phyloP scores from a whole-genome alignment of 1,284 basidiomycete genomes.

The Tylopilus orsonianus region DNA sequence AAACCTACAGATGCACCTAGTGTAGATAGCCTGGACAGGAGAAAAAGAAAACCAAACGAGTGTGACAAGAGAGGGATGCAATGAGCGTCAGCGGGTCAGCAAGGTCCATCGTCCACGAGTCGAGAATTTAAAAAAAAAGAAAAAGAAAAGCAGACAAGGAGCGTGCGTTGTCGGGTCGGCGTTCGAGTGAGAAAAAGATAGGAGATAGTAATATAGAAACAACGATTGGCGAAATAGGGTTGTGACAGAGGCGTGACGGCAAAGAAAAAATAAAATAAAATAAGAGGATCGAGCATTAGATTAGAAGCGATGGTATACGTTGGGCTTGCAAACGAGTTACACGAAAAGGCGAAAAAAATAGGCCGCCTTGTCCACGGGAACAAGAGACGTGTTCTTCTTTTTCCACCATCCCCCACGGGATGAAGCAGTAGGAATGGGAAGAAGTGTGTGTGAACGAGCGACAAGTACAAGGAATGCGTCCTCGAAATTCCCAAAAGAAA shows the following conservation, averaged over 20 bases:
- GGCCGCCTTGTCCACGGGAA: slow-evolving; percentile 7
- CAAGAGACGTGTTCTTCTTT: background rate
- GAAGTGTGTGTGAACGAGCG: background rate
- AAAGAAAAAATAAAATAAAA: background rate
- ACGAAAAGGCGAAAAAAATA: background rate
- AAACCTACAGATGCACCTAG: slow-evolving; percentile 14
- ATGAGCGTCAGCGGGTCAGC: slow-evolving; percentile 9
- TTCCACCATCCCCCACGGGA: slow-evolving; percentile 6
- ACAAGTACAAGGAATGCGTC: slow-evolving; percentile 7
- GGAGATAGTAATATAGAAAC: slow-evolving; percentile 7
- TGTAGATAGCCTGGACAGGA: background rate
- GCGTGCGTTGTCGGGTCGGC: slow-evolving; percentile 5
- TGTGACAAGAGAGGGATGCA: background rate
- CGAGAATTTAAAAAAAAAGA: background rate
- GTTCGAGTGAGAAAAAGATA: slow-evolving; percentile 7
- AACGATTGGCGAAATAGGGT: no score
- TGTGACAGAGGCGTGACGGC: background rate
- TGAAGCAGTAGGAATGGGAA: slow-evolving; percentile 19
- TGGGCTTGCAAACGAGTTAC: slow-evolving; percentile 11
- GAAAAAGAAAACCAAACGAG: background rate
- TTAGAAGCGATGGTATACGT: slow-evolving; percentile 24
- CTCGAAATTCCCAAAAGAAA: slow-evolving; percentile 7
- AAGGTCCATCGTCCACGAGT: slow-evolving; percentile 11
- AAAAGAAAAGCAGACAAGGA: background rate
- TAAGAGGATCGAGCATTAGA: slow-evolving; percentile 11